Base-by-base conservation (phyloP, 192 early-diverging fungal genomes). In the Mortierella antarctica region DNA sequence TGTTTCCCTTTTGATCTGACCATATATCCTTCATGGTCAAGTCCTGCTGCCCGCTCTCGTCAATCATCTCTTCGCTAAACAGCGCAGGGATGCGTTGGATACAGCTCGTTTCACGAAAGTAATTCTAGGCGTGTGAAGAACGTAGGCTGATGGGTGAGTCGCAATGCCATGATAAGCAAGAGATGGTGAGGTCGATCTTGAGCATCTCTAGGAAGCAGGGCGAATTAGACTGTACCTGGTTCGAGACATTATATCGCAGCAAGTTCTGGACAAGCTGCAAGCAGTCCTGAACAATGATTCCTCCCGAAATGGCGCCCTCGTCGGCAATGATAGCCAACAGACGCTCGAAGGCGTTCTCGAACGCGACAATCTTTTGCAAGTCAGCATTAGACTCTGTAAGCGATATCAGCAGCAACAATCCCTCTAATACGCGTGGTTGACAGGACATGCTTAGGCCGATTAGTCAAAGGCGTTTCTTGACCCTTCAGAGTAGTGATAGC, bases 321-420 rank as follows among this genome's bases (percentile, higher is more conserved):
- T 96, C 95, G 58, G 91, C 76, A 66, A 98, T 93, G 57, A 98
- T 95, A 4, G 86, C 87, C 60, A 99, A 84, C 21, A 99, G 84
- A 10, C 93, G 87, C 64, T 99, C 98, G 85, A 99, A 99, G 6
- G 96, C 95, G 70, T 95, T 97, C 66, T 98, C 95, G 85, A 99
- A 99, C 14, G 98, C 97, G 57, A 99, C 94, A 69, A 99, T 95
- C 87, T 99, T 98, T 86, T 99, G 98, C 31, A 99, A 93, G 63
- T 98, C 97, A 11, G 96, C 93, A 82, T 97, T 97, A 51, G 86
- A 90, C 59, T 94, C 89, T n/a, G 97, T 97, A 53, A 99, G 88
- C 0, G 94, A 88, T 62, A 98, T 98, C 73, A 99, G 70, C 39
- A 99, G 82, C 69, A 97, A 83, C 11, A 99, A 86, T 8, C 95